Conservation (phyloP, 345 rosid genomes). For the Eucalyptus erythrocorys region DNA sequence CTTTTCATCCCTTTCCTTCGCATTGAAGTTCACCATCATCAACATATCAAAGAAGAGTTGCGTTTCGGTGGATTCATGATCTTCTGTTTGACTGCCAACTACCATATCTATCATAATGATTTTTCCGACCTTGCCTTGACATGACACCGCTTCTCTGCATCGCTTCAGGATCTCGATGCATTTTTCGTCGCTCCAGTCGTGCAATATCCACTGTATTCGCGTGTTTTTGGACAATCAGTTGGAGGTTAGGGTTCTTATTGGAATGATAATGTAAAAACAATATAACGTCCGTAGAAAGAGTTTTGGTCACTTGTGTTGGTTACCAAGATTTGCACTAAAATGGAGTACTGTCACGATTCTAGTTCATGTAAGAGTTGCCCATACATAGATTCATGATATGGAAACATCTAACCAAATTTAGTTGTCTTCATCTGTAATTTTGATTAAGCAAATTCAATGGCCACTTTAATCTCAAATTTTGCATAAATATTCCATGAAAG, state of each 20-base stretch:
- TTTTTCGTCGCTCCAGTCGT: neutral
- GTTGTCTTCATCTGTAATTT: neutral
- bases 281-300: neutral
- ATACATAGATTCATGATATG: neutral
- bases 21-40: constrained; percentile 1
- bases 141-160: neutral
- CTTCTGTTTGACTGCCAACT: neutral
- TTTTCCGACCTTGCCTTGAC: neutral
- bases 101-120: constrained; percentile 1
- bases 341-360: neutral
- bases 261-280: neutral
- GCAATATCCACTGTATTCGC: neutral
- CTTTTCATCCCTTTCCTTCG: constrained; percentile 11
- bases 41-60: constrained; percentile 6
- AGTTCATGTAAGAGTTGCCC: neutral
- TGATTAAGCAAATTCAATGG: neutral
- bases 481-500: neutral
- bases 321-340: neutral
- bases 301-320: neutral
- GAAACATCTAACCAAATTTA: neutral
- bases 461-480: neutral
- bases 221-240: neutral
- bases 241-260: neutral
- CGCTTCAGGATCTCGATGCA: neutral
- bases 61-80: neutral